Evolutionary conservation across 163 green algal genomes (phyloP), one percentile per base, ranked within the genome.

Genomic region (Scenedesmus sp.): DNA sequence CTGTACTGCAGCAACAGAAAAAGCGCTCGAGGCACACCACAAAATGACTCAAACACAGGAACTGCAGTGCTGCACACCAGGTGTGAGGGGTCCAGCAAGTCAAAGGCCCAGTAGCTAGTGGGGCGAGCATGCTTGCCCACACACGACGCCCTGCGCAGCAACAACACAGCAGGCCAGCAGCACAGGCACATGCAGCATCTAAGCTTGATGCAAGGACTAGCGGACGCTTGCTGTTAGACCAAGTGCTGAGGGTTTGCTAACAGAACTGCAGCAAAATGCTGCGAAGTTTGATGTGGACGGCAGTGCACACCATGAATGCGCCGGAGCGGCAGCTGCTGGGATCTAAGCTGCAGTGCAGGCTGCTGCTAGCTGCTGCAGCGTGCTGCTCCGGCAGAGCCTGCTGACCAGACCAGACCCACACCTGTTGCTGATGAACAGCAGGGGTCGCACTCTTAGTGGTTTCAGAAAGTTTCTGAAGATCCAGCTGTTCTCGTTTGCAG

Each of bases 351-450:
- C 82, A 16, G 34, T 4, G 1, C 59, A 89, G 5, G 59, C 26
- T 73, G 16, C 16, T 20, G 59, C 9, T 26, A 74, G 10, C 20
- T 52, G 34, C 56, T 0, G 10, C 10, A 4, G 84, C 6, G 8
- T 23, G 15, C 73, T 52, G 52, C 67, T 46, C 15, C 16, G n/a
- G 34, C 34, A 46, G 34, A 46, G 34, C 34, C 34, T 46, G 34
- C 34, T 46, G 34, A 46, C 34, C 34, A 46, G 34, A 46, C 34
- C 23, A 76, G 16, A 3, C 57, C 26, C 82, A 7, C 13, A 92
- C 88, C 88, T 88, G 54, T 92, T 92, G 88, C 77, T 88, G 77
- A 70, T 86, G 84, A 92, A 89, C 46, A 89, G 84, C 3, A 92
- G 18, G 0, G 26, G 54, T 7, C 64, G 82, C 0, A 76, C 66